Evolutionary conservation across 73 alveolate genomes (phyloP).

Genomic region (Urostyla sp.): DNA sequence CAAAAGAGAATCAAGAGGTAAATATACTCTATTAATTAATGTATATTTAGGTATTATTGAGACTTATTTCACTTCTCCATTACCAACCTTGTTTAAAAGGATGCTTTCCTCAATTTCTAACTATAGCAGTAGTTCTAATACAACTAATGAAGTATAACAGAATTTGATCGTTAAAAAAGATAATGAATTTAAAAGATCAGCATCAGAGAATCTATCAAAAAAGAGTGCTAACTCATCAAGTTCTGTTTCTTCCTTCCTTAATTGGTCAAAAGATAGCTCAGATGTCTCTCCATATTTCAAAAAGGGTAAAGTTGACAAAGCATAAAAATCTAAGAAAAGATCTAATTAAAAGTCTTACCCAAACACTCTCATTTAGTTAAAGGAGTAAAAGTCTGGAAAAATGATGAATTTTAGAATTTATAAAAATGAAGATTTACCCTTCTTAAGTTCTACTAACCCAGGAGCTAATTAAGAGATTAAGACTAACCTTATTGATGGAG

Average conservation of each 20-base stretch:
- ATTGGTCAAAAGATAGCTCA: not conserved
- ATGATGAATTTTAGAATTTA: slow-evolving; percentile 21
- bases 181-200: slow-evolving; percentile 12
- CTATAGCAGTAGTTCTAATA: slow-evolving; percentile 31
- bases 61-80: slow-evolving; percentile 23
- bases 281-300: not conserved
- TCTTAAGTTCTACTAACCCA: not conserved
- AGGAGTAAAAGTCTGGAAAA: slow-evolving; percentile 19
- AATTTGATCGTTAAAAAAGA: not conserved
- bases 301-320: slow-evolving; percentile 7
- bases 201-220: not conserved
- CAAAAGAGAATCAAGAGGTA: no score
- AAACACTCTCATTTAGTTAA: slow-evolving; percentile 6
- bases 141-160: not conserved
- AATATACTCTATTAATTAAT: no score
- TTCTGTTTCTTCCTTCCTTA: slow-evolving; percentile 25
- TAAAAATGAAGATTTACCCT: slow-evolving; percentile 36
- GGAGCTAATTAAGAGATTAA: slow-evolving; percentile 6
- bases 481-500: slow-evolving; percentile 46
- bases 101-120: not conserved
- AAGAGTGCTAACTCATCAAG: not conserved
- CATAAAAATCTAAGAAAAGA: slow-evolving; percentile 9
- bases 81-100: slow-evolving; percentile 22
- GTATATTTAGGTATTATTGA: slow-evolving; percentile 9
- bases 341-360: no score